Evolutionary conservation across 345 rosid genomes (phyloP).

Genomic region (Eutrema heterophyllum): DNA sequence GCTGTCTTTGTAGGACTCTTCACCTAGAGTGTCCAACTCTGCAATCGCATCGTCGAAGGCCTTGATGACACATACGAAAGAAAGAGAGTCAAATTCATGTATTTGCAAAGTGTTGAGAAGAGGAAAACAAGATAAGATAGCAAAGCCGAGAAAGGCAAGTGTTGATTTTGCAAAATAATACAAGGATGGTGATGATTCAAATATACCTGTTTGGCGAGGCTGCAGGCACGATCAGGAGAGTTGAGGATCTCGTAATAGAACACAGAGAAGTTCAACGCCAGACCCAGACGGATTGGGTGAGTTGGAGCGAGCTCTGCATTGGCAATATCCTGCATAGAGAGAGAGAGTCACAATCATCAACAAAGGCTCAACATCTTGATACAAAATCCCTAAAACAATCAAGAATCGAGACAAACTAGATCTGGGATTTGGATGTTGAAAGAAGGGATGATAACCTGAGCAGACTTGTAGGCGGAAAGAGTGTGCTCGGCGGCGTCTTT

Average conservation of each 20-base stretch:
- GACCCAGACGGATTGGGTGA: constrained; percentile 88
- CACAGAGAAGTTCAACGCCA: constrained; percentile 91
- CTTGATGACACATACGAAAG: constrained; percentile 24
- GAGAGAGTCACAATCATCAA: not conserved
- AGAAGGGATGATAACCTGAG: constrained; percentile 60
- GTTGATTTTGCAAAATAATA: too few species aligned
- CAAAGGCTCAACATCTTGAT: not conserved
- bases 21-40: constrained; percentile 92
- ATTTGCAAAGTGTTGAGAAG: too few species aligned
- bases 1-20: constrained; percentile 98
- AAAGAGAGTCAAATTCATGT: too few species aligned
- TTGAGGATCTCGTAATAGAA: constrained; percentile 90
- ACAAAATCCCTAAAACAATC: constrained; percentile 2
- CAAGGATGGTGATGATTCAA: too few species aligned
- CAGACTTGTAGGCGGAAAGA: constrained; percentile 84
- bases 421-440: constrained; percentile 23
- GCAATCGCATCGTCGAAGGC: constrained; percentile 98
- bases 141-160: too few species aligned
- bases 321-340: constrained; percentile 70
- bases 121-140: too few species aligned
- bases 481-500: constrained; percentile 92
- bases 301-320: constrained; percentile 84
- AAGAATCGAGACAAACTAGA: not conserved
- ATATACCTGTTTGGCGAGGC: constrained; percentile 80
- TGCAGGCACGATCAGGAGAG: constrained; percentile 95